Conservation (phyloP, 2,329 filamentous ascomycete species). For the Cladophialophora psammophila region DNA sequence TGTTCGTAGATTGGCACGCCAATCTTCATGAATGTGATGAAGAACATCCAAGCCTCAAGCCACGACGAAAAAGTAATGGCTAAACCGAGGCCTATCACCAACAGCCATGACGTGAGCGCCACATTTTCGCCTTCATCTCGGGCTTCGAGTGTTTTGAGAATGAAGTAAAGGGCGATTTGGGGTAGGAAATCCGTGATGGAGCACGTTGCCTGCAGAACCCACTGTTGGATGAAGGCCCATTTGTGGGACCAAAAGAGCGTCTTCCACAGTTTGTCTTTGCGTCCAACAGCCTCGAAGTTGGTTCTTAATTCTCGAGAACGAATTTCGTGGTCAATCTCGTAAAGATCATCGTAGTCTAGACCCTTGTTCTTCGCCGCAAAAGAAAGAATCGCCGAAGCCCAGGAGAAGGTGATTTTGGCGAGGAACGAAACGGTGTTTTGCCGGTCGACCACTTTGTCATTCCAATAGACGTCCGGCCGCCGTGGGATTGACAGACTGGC, state of each 20-base stretch:
- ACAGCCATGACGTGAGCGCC: constrained; percentile 67
- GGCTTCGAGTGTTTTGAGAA: constrained; percentile 70
- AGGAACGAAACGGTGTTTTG: constrained; percentile 68
- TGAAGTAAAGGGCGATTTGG: constrained; percentile 71
- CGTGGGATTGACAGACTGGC: constrained; percentile 67
- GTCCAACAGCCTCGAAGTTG: constrained; percentile 49
- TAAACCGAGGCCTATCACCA: constrained; percentile 70
- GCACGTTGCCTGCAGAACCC: constrained; percentile 61
- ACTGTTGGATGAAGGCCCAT: constrained; percentile 64
- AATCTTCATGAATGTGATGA: constrained; percentile 69
- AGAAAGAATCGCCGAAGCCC: constrained; percentile 64
- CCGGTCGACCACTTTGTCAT: constrained; percentile 67
- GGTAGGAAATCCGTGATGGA: constrained; percentile 72
- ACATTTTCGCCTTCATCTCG: constrained; percentile 56
- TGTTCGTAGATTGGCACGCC: constrained; percentile 73
- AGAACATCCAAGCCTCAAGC: constrained; percentile 71
- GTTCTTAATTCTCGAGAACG: constrained; percentile 62
- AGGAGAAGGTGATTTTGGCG: constrained; percentile 70
- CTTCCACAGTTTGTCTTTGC: constrained; percentile 62
- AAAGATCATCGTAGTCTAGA: constrained; percentile 69
- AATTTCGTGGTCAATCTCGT: constrained; percentile 65
- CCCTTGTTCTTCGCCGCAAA: constrained; percentile 65
- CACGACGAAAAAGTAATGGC: constrained; percentile 64
- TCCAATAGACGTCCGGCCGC: constrained; percentile 70
- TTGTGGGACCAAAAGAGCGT: constrained; percentile 67